Percentiles rank a stretch among this genome's conserved stretches.
Evolutionary conservation across 1,139 yeast species (phyloP).

Genomic region (Saccharomyces hybrid): DNA sequence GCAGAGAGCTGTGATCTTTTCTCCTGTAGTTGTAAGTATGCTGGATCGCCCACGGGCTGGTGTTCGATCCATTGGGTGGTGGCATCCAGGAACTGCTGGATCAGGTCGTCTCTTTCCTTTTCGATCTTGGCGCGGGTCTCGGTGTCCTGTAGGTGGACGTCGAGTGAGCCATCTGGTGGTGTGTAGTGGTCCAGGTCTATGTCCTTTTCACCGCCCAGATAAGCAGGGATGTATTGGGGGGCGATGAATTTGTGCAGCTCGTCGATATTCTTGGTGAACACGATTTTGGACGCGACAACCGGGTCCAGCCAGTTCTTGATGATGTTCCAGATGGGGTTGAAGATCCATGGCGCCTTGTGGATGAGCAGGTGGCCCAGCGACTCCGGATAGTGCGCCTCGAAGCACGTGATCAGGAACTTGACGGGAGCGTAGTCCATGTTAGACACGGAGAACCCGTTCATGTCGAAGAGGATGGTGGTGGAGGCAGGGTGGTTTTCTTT

Average conservation of each 20-base stretch:
- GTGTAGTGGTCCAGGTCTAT: constrained; percentile 34
- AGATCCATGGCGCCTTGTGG: constrained; percentile 89
- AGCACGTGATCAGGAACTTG: constrained; percentile 65
- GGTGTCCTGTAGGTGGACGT: constrained; percentile 40
- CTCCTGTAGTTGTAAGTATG: constrained; percentile 36
- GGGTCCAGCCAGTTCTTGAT: constrained; percentile 87
- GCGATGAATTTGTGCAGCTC: constrained; percentile 56
- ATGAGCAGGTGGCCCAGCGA: constrained; percentile 66
- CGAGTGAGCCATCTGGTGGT: constrained; percentile 43
- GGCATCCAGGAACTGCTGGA: constrained; percentile 43
- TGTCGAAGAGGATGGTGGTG: constrained; percentile 66
- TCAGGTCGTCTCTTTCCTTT: constrained; percentile 43
- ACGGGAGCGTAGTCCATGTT: constrained; percentile 84
- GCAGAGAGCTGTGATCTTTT: constrained; percentile 46
- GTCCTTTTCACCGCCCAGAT: constrained; percentile 60
- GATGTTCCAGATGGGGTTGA: constrained; percentile 78
- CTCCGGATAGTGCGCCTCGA: constrained; percentile 88
- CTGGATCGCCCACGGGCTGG: constrained; percentile 32
- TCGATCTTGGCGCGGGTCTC: constrained; percentile 37
- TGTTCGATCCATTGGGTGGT: constrained; percentile 66
- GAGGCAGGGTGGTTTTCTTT: constrained; percentile 48
- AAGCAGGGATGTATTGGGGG: constrained; percentile 46
- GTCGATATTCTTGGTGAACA: constrained; percentile 54
- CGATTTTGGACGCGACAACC: constrained; percentile 73
- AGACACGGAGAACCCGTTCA: constrained; percentile 63